phyloP scores from a whole-genome alignment of 164 flowering plant species.

The grape (Vitis vinifera) region DNA sequence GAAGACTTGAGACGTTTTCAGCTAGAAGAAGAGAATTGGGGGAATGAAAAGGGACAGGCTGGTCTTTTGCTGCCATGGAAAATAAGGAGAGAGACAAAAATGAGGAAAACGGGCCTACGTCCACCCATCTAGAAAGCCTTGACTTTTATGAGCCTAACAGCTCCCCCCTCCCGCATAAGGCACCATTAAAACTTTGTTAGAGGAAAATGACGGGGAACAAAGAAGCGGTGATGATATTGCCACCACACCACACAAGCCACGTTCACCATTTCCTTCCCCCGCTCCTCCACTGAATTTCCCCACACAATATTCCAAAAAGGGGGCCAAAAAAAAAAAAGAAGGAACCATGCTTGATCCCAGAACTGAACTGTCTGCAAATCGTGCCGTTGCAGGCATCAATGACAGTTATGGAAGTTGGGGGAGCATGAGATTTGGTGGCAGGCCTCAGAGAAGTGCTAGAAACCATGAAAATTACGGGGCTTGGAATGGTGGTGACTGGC shows the following conservation, averaged over 20 bases:
- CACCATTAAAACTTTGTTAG: neutral
- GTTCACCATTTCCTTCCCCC: neutral
- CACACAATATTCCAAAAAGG: neutral
- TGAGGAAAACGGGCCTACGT: neutral
- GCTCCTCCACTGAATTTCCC: neutral
- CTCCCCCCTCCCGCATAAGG: neutral
- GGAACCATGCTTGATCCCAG: slow-evolving; percentile 1
- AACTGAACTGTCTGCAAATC: neutral
- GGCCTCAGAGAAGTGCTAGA: neutral
- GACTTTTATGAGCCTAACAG: slow-evolving; percentile 12
- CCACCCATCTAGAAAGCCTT: slow-evolving; percentile 19
- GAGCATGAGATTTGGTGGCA: neutral
- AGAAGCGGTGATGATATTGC: neutral
- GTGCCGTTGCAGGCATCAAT: neutral
- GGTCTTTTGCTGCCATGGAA: neutral
- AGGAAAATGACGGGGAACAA: neutral
- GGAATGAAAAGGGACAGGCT: neutral
- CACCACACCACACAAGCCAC: neutral
- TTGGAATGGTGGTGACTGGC: neutral
- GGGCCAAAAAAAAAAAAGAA: too few species aligned
- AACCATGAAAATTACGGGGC: neutral
- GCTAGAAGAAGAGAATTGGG: neutral
- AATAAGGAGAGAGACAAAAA: neutral
- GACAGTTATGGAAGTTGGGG: neutral
- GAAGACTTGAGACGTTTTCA: neutral